Conservation (phyloP, 2,329 filamentous ascomycete genomes). For the Hypoxylon sp. region DNA sequence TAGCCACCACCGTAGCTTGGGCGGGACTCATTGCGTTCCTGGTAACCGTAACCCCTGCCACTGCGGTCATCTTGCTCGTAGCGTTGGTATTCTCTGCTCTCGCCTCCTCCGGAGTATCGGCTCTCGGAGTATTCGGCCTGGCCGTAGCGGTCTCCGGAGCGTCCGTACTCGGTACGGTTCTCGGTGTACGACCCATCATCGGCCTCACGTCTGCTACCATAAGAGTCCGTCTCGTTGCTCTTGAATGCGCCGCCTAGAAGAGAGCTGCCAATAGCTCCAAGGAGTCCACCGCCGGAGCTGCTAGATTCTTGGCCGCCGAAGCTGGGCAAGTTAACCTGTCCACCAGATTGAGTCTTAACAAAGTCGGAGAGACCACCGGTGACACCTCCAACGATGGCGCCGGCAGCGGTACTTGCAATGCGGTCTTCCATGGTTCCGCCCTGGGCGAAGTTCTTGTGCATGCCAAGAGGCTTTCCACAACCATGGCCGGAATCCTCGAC, state of each 20-base stretch:
- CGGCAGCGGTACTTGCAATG: constrained; percentile 69
- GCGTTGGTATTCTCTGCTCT: constrained; percentile 71
- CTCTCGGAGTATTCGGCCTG: constrained; percentile 74
- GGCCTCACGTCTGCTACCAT: constrained; percentile 67
- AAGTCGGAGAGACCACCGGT: constrained; percentile 66
- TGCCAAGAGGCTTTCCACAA: constrained; percentile 81
- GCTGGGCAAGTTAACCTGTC: constrained; percentile 47
- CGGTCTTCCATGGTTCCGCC: constrained; percentile 68
- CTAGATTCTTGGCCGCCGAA: constrained; percentile 65
- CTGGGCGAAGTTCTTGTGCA: constrained; percentile 75
- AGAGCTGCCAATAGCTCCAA: constrained; percentile 77
- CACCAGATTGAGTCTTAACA: constrained; percentile 63
- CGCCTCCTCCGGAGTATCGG: constrained; percentile 69
- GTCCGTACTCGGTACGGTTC: constrained; percentile 73
- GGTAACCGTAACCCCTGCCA: constrained; percentile 68
- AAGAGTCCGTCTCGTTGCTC: constrained; percentile 68
- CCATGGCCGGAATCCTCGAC: constrained; percentile 88
- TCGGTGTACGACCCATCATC: constrained; percentile 74
- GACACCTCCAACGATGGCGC: constrained; percentile 70
- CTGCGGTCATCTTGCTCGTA: constrained; percentile 70
- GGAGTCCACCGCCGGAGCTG: constrained; percentile 77
- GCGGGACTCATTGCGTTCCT: constrained; percentile 70
- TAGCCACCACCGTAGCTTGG: constrained; percentile 68
- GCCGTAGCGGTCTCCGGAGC: constrained; percentile 69
- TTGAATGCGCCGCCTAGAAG: constrained; percentile 75